phyloP scores from a whole-genome alignment of 1,284 basidiomycete genomes.

The Takashimella tepidaria region DNA sequence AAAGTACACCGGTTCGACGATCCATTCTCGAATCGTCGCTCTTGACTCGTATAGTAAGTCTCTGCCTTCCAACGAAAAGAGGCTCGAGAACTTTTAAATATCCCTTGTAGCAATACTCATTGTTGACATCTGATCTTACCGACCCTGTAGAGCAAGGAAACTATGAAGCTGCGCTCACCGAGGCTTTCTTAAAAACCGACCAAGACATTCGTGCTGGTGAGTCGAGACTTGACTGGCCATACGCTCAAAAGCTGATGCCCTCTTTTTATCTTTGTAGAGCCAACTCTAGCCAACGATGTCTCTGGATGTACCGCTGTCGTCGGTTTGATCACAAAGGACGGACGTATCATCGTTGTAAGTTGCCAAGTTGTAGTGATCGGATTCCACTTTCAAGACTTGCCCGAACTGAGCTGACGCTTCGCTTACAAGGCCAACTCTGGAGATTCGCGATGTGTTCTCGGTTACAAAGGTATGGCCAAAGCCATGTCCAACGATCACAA shows the following conservation, averaged over 20 bases:
- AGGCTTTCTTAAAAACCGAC: conserved; percentile 88
- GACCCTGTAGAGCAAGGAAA: conserved; percentile 54
- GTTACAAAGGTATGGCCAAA: conserved; percentile 76
- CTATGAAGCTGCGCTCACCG: conserved; percentile 76
- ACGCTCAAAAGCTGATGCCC: too few species aligned
- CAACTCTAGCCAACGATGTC: conserved; percentile 79
- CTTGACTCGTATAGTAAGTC: conserved; percentile 64
- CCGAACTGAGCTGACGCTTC: too few species aligned
- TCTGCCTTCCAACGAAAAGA: too few species aligned
- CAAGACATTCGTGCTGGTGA: conserved; percentile 83
- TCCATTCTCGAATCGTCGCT: conserved; percentile 72
- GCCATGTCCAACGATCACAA: conserved; percentile 94
- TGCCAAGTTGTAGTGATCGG: too few species aligned
- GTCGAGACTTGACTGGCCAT: conserved; percentile 30
- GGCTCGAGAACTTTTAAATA: too few species aligned
- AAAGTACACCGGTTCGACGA: conserved; percentile 80
- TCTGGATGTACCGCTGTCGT: conserved; percentile 97
- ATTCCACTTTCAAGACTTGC: neutral
- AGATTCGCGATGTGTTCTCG: conserved; percentile 90
- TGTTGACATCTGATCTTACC: too few species aligned
- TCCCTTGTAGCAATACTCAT: too few species aligned
- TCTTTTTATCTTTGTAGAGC: too few species aligned
- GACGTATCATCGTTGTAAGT: conserved; percentile 71
- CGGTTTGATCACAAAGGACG: conserved; percentile 70
- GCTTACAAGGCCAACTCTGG: conserved; percentile 99